A percentile compares a stretch with the other conserved stretches of the same genome.
These are phyloP conservation scores for Pseudohalonectria lignicola DNA, from an alignment of 2,329 filamentous ascomycete genomes.

Conservation along the genomic window DNA sequence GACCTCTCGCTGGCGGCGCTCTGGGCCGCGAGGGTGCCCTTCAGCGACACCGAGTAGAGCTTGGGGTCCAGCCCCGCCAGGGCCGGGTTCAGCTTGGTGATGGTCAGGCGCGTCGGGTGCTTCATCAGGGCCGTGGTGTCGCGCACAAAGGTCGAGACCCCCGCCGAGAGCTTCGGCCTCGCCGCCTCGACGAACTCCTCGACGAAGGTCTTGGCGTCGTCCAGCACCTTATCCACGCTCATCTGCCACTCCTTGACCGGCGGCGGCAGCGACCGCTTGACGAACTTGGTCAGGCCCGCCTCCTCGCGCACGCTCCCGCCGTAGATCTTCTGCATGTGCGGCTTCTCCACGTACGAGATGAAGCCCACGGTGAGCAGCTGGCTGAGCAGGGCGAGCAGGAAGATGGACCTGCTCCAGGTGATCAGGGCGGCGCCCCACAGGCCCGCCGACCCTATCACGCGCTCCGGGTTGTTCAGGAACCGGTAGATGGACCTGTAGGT, in stretches of 20 bases:
- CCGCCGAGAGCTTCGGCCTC: slow-evolving; percentile 73
- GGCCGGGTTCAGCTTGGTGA: slow-evolving; percentile 70
- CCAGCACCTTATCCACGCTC: slow-evolving; percentile 77
- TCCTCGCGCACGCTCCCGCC: slow-evolving; percentile 68
- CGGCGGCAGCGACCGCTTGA: slow-evolving; percentile 75
- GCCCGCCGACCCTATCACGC: slow-evolving; percentile 86
- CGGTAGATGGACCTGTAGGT: slow-evolving; percentile 97
- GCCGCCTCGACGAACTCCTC: slow-evolving; percentile 84
- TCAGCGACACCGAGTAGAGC: slow-evolving; percentile 67
- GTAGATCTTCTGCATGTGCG: slow-evolving; percentile 98
- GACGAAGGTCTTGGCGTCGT: slow-evolving; percentile 77
- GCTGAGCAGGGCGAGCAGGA: slow-evolving; percentile 73
- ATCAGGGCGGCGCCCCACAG: slow-evolving; percentile 92
- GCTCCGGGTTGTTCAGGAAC: slow-evolving; percentile 94
- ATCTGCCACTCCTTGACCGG: slow-evolving; percentile 76
- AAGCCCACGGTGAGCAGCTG: slow-evolving; percentile 80
- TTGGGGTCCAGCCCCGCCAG: slow-evolving; percentile 69
- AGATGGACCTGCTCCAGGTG: slow-evolving; percentile 78
- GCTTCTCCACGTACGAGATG: slow-evolving; percentile 87
- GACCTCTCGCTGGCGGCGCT: slow-evolving; percentile 43
- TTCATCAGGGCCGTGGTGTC: slow-evolving; percentile 83
- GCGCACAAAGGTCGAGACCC: slow-evolving; percentile 76
- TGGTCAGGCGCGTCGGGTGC: slow-evolving; percentile 75
- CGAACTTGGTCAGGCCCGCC: slow-evolving; percentile 83
- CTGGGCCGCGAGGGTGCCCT: slow-evolving; percentile 39